Percentiles rank a stretch among this genome's conserved stretches.
phyloP scores from a whole-genome alignment of 106 monocot genomes.

The Dendrobium huoshanense region DNA sequence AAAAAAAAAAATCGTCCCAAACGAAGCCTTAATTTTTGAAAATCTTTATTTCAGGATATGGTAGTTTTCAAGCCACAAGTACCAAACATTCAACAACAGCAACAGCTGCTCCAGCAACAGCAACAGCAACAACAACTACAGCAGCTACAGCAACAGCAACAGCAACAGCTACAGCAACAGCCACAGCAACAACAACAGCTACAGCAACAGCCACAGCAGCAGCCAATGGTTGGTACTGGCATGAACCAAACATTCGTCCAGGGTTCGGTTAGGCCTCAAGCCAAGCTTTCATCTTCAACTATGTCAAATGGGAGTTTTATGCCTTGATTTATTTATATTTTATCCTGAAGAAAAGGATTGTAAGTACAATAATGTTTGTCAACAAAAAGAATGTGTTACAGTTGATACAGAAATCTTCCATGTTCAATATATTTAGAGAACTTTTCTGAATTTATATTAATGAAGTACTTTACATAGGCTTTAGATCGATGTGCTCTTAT shows the following conservation, averaged over 20 bases:
- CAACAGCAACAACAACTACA: constrained; percentile 14
- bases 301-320: constrained; percentile 52
- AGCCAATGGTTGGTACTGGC: constrained; percentile 21
- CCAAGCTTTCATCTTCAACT: constrained; percentile 36
- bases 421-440: too few species aligned
- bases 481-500: too few species aligned
- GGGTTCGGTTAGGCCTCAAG: constrained; percentile 57
- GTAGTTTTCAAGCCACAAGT: constrained; percentile 96
- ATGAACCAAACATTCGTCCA: constrained; percentile 42
- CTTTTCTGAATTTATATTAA: too few species aligned
- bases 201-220: constrained; percentile 25
- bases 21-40: neutral
- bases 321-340: constrained; percentile 10
- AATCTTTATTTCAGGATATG: constrained; percentile 60
- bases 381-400: too few species aligned
- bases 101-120: neutral
- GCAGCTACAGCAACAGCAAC: constrained; percentile 15
- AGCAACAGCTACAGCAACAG: constrained; percentile 26
- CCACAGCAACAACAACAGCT: constrained; percentile 20
- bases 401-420: too few species aligned
- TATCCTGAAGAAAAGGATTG: neutral
- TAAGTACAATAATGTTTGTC: too few species aligned
- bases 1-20: too few species aligned
- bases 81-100: constrained; percentile 49
- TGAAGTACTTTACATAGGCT: too few species aligned